These are phyloP conservation scores for Saccharomyces kudriavzevii DNA, from an alignment of 805 yeast species.

Conservation along the genomic window DNA sequence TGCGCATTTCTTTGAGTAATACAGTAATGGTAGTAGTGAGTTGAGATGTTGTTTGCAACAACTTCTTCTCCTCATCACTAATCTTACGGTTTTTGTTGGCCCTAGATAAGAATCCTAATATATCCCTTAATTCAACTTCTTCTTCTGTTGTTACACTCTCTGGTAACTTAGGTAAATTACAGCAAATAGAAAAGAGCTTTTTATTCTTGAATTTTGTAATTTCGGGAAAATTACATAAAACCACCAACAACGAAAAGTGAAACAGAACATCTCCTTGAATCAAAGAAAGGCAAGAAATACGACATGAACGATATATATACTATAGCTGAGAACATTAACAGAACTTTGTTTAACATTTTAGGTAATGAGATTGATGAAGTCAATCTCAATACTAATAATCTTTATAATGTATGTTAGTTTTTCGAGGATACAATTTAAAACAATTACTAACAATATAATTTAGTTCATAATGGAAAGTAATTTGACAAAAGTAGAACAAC, in stretches of 20 bases:
- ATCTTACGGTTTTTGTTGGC: constrained; percentile 1
- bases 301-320: not conserved
- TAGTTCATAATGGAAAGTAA: not conserved
- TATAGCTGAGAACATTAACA: not conserved
- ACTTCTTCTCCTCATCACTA: constrained; percentile 4
- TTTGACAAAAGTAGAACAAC: not conserved
- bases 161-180: not conserved
- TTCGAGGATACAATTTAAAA: not conserved
- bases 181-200: not conserved
- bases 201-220: not conserved
- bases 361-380: not conserved
- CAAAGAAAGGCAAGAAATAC: not conserved
- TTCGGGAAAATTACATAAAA: not conserved
- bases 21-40: constrained; percentile 6
- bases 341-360: not conserved
- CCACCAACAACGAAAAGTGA: not conserved
- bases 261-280: not conserved
- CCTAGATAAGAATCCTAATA: constrained; percentile 1
- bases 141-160: not conserved
- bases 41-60: constrained; percentile 8
- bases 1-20: not conserved
- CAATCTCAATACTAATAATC: not conserved
- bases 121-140: constrained; percentile 4
- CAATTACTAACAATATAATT: not conserved
- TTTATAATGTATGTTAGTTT: not conserved